Conservation (phyloP, 352 stramenopile genomes). For the Pythium scleroteichum region DNA sequence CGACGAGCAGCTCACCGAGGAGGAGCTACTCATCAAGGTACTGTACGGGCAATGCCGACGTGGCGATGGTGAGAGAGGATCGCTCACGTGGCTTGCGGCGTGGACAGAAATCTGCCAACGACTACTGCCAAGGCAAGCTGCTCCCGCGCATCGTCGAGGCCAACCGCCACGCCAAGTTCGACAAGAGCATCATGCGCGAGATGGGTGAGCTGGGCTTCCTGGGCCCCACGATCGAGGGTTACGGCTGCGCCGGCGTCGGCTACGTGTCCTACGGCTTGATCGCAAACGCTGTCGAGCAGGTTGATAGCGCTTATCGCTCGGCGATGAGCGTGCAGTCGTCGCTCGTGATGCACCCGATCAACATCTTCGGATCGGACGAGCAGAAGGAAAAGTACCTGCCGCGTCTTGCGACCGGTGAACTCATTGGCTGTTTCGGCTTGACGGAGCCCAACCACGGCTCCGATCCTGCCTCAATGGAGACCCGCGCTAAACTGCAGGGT, state of each 20-base stretch:
- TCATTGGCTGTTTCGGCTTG: slow-evolving; percentile 98
- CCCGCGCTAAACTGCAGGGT: slow-evolving; percentile 81
- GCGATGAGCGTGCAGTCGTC: slow-evolving; percentile 98
- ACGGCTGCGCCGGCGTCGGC: slow-evolving; percentile 93
- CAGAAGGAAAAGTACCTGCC: slow-evolving; percentile 96
- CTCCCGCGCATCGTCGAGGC: slow-evolving; percentile 92
- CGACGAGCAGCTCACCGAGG: slow-evolving; percentile 82
- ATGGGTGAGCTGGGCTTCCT: slow-evolving; percentile 95
- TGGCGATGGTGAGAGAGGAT: no score
- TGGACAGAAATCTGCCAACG: slow-evolving; percentile 84
- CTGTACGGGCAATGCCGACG: background rate
- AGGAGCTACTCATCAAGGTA: slow-evolving; percentile 91
- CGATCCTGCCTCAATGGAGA: slow-evolving; percentile 97
- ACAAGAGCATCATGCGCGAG: slow-evolving; percentile 94
- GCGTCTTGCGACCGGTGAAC: slow-evolving; percentile 91
- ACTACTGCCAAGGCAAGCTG: slow-evolving; percentile 95
- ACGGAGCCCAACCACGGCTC: slow-evolving; percentile 98
- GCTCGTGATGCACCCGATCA: slow-evolving; percentile 98
- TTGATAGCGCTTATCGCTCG: slow-evolving; percentile 97
- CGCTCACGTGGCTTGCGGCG: no score
- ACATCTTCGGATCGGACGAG: slow-evolving; percentile 95
- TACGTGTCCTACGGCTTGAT: slow-evolving; percentile 98
- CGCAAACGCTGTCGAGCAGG: slow-evolving; percentile 94
- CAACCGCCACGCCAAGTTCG: slow-evolving; percentile 94
- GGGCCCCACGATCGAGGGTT: slow-evolving; percentile 93